These are phyloP conservation scores for Didymella lethalis DNA, from an alignment of 2,329 filamentous ascomycete species.

Conservation along the genomic window DNA sequence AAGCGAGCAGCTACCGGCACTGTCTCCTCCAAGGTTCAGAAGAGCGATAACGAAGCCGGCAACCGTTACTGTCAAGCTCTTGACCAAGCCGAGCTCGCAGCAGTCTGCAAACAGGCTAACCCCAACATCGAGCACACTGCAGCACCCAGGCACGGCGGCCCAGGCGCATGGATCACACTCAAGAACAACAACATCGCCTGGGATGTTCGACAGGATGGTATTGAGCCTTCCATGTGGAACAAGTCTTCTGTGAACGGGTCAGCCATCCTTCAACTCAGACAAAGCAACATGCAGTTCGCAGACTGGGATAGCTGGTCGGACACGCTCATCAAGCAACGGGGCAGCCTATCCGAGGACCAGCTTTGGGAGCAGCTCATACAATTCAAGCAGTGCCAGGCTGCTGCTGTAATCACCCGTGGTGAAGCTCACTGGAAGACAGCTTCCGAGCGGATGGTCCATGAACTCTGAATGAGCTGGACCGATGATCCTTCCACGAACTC, in stretches of 20 bases:
- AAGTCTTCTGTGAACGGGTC: conserved; percentile 26
- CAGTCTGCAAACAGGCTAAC: conserved; percentile 16
- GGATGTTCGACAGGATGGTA: conserved; percentile 23
- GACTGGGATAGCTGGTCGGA: background rate
- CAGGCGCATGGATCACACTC: conserved; percentile 26
- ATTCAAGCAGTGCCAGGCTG: background rate
- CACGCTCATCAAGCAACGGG: background rate
- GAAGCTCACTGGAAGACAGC: conserved; percentile 11
- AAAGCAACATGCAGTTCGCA: conserved; percentile 14
- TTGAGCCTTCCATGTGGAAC: conserved; percentile 25
- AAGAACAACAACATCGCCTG: conserved; percentile 34
- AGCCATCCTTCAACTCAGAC: conserved; percentile 12
- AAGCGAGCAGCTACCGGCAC: conserved; percentile 5
- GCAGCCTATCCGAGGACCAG: conserved; percentile 1
- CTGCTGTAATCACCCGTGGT: conserved; percentile 9
- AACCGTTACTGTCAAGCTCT: conserved; percentile 17
- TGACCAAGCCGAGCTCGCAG: conserved; percentile 13
- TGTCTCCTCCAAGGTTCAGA: conserved; percentile 9
- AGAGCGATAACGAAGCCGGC: conserved; percentile 23
- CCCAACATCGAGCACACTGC: conserved; percentile 22
- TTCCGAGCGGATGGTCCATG: conserved; percentile 3
- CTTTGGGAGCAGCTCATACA: background rate
- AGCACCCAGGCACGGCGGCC: conserved; percentile 11
- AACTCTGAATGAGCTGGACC: background rate
- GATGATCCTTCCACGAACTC: background rate